Base-by-base conservation (phyloP, 495 filamentous ascomycete genomes). In the Lineolata rhizophorae region DNA sequence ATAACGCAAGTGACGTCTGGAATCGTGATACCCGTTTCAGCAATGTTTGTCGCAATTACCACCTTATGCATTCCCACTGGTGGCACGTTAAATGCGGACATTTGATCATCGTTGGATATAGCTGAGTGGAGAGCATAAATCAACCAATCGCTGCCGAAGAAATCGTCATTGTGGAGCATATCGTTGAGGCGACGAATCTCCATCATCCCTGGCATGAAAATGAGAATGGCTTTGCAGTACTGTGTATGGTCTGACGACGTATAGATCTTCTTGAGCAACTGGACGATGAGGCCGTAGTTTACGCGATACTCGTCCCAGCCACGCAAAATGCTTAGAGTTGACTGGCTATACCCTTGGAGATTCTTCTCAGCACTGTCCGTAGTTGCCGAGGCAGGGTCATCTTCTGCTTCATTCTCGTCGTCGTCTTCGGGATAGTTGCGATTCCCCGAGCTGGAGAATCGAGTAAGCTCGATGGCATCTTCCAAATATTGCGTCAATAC, bases 21-120 rank as follows among this genome's bases (percentile, higher is more conserved):
- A 41, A 95, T 95, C 0, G 85, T 95, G 43, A 95, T 91, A 54
- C 83, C 84, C 0, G 85, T 95, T 46, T 95, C 85, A 15, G 85
- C 85, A 45, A 95, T 94, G 45, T 95, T 95, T 5, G 85, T 97
- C 3, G 85, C 80, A 28, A 93, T 65, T 3, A 94, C 83, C 37
- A 94, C 87, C 55, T 94, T 95, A 34, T 82, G 62, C 25, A 67
- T 61, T 4, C 80, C 85, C 11, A 61, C 60, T 1, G 81, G 83
- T 5, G 87, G 85, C 2, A 92, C 56, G 1, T 74, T 56, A 46
- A 97, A 94, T 1, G 84, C 87, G 27, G 70, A 68, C 51, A 94
- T 84, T 54, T 94, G 87, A 16, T 94, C 84, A 43, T 94, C 87
- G 33, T 72, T 91, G n/a, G 85, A 75, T 45, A 97, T 90, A 1